Evolutionary conservation across 129 eudicot genomes (phyloP), one percentile per base, ranked within the genome.

Genomic region (Heracleum sosnowskyi): DNA sequence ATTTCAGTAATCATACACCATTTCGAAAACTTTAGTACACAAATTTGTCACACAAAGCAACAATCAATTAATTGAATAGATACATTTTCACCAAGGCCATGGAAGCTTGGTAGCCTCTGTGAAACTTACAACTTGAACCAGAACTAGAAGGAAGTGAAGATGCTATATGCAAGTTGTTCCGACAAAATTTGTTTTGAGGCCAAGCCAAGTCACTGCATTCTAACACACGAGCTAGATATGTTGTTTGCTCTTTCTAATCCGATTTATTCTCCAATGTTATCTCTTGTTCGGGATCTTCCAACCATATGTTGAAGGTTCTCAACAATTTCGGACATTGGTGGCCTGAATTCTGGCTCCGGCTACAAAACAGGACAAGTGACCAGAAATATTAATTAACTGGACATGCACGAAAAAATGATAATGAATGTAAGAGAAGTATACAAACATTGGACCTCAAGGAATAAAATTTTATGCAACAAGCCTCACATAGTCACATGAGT

Each of bases 311-410:
- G 55, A 34, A 95, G 89, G 78, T 86, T 86, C 85, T 90, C 85
- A 71, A 91, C 97, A 4, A 94, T 91, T 81, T 95, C 98, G 26
- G 98, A 95, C 91, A 91, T 90, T 0, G 96, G 96, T 26, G 98
- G 98, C 86, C 98, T 85, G 84, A 95, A 95, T 77, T 95, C 98
- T 12, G 97, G 98, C 77, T 90, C 97, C 17, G 87, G 78, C 98
- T 95, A 82, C 41, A 82, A 29, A n/a, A 82, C 45, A n/a, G 22
- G 45, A 16, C 22, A 33, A 80, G 55, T 64, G 71, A 49, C 55
- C 24, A 5, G 35, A 68, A 57, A 33, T 69, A 36, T 74, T 41
- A 78, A 33, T 66, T n/a, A 40, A 34, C 5, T 75, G n/a, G 11
- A 78, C 47, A 28, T 16, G 26, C 47, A 42, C 62, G 7, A 69